These are phyloP conservation scores for Linnemannia schmuckeri DNA, from an alignment of 192 early-diverging fungal genomes.

Conservation along the genomic window DNA sequence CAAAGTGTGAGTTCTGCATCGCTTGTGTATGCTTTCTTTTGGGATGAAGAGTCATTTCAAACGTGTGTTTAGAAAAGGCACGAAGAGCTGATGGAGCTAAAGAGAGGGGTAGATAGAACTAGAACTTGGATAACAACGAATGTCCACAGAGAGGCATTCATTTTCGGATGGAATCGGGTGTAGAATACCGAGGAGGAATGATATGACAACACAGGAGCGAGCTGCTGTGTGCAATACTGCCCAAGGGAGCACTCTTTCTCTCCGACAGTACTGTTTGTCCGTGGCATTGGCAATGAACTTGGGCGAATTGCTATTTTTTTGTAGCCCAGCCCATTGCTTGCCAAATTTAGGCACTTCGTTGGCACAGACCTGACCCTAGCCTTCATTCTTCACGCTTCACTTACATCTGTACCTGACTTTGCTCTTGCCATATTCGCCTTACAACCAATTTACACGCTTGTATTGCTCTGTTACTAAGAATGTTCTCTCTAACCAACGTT, in stretches of 20 bases:
- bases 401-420: not conserved
- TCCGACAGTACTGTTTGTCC: too few species aligned
- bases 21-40: not conserved
- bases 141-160: not conserved
- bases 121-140: not conserved
- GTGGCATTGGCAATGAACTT: not conserved
- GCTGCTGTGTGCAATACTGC: not conserved
- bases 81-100: not conserved
- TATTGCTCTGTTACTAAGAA: not conserved
- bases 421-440: not conserved
- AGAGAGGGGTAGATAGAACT: not conserved
- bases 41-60: not conserved
- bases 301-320: not conserved
- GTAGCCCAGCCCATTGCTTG: slow-evolving; percentile 5
- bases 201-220: not conserved
- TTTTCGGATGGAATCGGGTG: not conserved
- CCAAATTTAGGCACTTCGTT: not conserved
- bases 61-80: not conserved
- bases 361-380: not conserved
- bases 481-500: slow-evolving; percentile 3
- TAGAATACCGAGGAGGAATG: not conserved
- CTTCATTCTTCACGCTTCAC: not conserved
- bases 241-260: too few species aligned
- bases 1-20: not conserved
- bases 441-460: not conserved